phyloP scores from a whole-genome alignment of 2,329 filamentous ascomycete species.

The Botryosphaeria dothidea region DNA sequence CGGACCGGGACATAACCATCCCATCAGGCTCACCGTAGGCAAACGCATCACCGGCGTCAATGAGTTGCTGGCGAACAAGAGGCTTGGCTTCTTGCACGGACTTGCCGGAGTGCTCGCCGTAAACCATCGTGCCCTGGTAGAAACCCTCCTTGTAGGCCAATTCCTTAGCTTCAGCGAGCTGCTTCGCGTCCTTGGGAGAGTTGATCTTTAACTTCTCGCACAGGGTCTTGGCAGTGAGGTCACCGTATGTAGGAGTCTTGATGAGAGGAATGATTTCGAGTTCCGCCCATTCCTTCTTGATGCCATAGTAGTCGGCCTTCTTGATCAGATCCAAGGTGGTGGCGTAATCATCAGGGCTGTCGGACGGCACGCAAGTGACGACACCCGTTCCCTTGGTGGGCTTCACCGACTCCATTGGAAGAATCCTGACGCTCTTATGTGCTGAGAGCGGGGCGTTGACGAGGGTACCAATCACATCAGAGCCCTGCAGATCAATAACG shows the following conservation, averaged over 20 bases:
- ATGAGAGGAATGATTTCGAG: constrained; percentile 81
- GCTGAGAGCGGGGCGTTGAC: constrained; percentile 83
- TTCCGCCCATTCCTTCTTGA: constrained; percentile 95
- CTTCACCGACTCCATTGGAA: constrained; percentile 94
- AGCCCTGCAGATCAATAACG: constrained; percentile 72
- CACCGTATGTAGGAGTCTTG: constrained; percentile 78
- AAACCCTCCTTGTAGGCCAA: constrained; percentile 96
- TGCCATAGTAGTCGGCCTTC: constrained; percentile 94
- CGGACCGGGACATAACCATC: constrained; percentile 83
- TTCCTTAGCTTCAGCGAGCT: constrained; percentile 92
- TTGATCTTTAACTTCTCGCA: constrained; percentile 95
- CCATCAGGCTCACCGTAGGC: constrained; percentile 92
- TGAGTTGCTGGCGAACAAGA: constrained; percentile 75
- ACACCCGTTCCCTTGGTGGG: constrained; percentile 95
- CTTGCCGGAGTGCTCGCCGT: constrained; percentile 85
- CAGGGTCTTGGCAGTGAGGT: constrained; percentile 78
- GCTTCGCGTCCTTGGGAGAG: constrained; percentile 90
- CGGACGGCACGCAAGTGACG: constrained; percentile 92
- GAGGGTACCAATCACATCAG: constrained; percentile 82
- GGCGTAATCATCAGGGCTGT: constrained; percentile 93
- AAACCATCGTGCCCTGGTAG: constrained; percentile 89
- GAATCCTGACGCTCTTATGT: constrained; percentile 80
- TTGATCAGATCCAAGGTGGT: constrained; percentile 86
- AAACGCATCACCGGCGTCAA: constrained; percentile 79
- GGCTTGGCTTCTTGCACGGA: constrained; percentile 85